Evolutionary conservation across 2,329 filamentous ascomycete species (phyloP).

Genomic region (Trichoderma brevicompactum): DNA sequence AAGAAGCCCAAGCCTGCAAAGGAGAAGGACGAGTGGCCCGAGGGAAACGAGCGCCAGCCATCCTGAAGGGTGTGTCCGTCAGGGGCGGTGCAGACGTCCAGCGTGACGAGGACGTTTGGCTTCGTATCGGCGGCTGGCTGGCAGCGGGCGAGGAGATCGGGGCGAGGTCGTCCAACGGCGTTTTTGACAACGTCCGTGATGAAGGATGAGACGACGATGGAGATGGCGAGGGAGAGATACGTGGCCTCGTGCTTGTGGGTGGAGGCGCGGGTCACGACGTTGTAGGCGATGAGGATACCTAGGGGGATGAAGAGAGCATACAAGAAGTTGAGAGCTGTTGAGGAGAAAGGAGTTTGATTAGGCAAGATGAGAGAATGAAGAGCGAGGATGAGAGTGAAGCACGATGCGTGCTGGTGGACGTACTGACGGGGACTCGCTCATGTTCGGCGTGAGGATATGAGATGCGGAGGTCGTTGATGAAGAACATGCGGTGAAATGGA

Average conservation of each 20-base stretch:
- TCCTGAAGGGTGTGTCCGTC: conserved; percentile 74
- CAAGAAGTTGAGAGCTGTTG: conserved; percentile 70
- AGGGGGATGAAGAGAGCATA: conserved; percentile 78
- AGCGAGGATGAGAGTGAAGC: background rate
- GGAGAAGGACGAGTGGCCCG: conserved; percentile 77
- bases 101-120: conserved; percentile 59
- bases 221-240: conserved; percentile 77
- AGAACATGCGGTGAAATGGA: conserved; percentile 95
- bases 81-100: conserved; percentile 73
- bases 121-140: conserved; percentile 63
- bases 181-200: conserved; percentile 93
- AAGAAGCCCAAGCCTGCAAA: conserved; percentile 80
- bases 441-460: conserved; percentile 83
- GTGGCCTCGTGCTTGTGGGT: conserved; percentile 84
- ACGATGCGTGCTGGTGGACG: conserved; percentile 36
- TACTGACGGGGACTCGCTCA: conserved; percentile 81
- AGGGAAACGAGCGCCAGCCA: conserved; percentile 83
- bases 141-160: conserved; percentile 73
- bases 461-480: conserved; percentile 80
- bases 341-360: background rate
- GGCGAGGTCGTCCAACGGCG: conserved; percentile 73
- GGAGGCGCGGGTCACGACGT: conserved; percentile 63
- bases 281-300: conserved; percentile 66
- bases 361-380: background rate
- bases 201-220: conserved; percentile 76